Conservation (phyloP, 768 basidiomycete genomes). For the Calocybe indica region DNA sequence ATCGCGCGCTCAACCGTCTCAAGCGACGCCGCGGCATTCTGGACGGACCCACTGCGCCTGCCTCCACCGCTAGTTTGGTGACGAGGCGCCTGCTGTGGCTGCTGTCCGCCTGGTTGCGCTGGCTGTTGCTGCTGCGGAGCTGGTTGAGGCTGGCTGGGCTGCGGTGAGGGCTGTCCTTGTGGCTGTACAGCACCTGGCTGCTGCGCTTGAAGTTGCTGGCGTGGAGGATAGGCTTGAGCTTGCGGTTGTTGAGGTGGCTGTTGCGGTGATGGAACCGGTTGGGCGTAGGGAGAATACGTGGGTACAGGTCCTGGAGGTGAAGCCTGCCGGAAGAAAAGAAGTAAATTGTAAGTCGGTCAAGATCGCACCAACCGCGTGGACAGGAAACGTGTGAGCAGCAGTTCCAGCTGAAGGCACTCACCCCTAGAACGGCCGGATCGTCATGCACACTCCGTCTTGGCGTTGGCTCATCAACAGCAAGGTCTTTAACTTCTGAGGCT, state of each 20-base stretch:
- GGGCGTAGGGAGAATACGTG: conserved; percentile 10
- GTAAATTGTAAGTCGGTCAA: background rate
- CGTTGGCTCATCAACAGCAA: conserved; percentile 73
- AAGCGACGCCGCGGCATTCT: conserved; percentile 67
- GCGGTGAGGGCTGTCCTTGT: conserved; percentile 16
- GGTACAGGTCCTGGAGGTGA: conserved; percentile 5
- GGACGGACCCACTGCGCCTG: conserved; percentile 39
- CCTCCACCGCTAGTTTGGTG: too few species aligned
- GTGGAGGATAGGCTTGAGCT: conserved; percentile 14
- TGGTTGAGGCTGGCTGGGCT: conserved; percentile 1
- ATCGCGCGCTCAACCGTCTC: conserved; percentile 59
- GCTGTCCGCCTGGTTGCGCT: too few species aligned
- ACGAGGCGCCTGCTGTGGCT: too few species aligned
- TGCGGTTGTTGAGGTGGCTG: conserved; percentile 22
- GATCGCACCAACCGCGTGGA: background rate
- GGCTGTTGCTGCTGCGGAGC: conserved; percentile 15
- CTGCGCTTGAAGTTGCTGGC: conserved; percentile 13
- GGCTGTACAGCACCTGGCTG: conserved; percentile 17
- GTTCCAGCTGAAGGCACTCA: conserved; percentile 27
- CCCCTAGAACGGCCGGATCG: conserved; percentile 81
- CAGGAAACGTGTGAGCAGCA: conserved; percentile 6
- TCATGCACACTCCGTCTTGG: conserved; percentile 64
- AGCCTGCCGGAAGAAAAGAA: background rate
- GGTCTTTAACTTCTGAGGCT: conserved; percentile 84
- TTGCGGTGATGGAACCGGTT: conserved; percentile 23